These are phyloP conservation scores for Glebionis coronaria DNA, from an alignment of 129 eudicot species.

Conservation along the genomic window DNA sequence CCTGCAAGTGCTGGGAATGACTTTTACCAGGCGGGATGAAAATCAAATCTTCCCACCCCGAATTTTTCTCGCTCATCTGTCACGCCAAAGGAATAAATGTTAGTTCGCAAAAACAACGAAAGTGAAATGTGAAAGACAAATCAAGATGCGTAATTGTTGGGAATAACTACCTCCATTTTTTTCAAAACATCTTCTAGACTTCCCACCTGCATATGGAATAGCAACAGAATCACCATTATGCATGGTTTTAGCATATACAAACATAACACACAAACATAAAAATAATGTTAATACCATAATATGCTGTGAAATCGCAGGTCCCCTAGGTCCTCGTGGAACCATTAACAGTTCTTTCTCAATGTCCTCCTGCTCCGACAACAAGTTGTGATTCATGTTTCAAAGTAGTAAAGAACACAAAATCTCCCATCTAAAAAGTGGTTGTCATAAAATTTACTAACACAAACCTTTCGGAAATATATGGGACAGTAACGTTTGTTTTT, in stretches of 20 bases:
- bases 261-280: background rate
- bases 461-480: constrained; percentile 84
- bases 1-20: constrained; percentile 83
- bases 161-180: constrained; percentile 88
- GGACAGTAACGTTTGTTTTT: constrained; percentile 84
- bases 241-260: background rate
- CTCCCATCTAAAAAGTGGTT: background rate
- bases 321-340: constrained; percentile 61
- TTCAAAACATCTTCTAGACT: constrained; percentile 91
- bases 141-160: background rate
- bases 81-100: constrained; percentile 13
- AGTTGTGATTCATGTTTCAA: constrained; percentile 13
- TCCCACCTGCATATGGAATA: constrained; percentile 61
- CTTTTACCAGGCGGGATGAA: constrained; percentile 99
- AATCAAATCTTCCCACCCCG: constrained; percentile 93
- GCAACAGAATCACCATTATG: constrained; percentile 1
- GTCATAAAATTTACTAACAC: constrained; percentile 14
- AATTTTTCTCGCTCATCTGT: constrained; percentile 71
- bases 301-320: constrained; percentile 59
- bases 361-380: constrained; percentile 65
- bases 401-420: constrained; percentile 3
- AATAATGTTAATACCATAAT: constrained; percentile 52
- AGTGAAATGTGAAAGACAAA: background rate
- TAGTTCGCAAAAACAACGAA: background rate
- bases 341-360: constrained; percentile 77